Base-by-base conservation (phyloP, 1,284 basidiomycete genomes). In the Trametes pubescens region DNA sequence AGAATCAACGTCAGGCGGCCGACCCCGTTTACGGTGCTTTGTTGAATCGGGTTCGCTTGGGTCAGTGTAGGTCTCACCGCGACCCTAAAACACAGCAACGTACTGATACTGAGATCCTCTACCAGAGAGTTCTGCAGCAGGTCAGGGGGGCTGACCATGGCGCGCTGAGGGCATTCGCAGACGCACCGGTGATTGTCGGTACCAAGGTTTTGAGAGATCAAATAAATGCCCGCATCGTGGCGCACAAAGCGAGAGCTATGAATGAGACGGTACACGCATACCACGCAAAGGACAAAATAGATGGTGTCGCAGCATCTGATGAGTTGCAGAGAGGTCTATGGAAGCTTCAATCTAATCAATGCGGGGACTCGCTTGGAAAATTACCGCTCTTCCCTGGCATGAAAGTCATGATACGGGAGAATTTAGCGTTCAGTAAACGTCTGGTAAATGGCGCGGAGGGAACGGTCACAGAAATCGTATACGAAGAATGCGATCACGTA, bases 381-480 rank as follows among this genome's bases (percentile, higher is more conserved):
- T 18, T 71, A 8, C 71, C 70, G 0, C 40, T 67, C 10, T 64
- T 70, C 21, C 10, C 21, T 0, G 74, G 75, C 0, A 76, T 76
- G 75, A 71, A 67, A n/a, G 75, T 76, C 0, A 74, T 76, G 67
- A 49, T 77, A 0, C 67, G 61, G 0, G 69, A 75, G 11, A 77
- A 76, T 34, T 43, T 72, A 1, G 72, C 69, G 9, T 65, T 76
- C 16, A 51, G 48, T 1, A 38, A 64, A 4, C 58, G 65, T 0
- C 62, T 71, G 3, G 75, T 76, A 7, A 77, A 77, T 48, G 75
- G 76, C 2, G 59, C 62, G 0, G 68, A 73, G 51, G 75, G 76
- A 0, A 56, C 63, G 0, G 13, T 77, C 24, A 62, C 2, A 63
- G n/a, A n/a, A n/a, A n/a, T 77, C 0, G 44, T 68, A 2, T 73